Evolutionary conservation across 2,329 filamentous ascomycete species (phyloP), one percentile per base, ranked within the genome.

Genomic region (Colletotrichum sp.): DNA sequence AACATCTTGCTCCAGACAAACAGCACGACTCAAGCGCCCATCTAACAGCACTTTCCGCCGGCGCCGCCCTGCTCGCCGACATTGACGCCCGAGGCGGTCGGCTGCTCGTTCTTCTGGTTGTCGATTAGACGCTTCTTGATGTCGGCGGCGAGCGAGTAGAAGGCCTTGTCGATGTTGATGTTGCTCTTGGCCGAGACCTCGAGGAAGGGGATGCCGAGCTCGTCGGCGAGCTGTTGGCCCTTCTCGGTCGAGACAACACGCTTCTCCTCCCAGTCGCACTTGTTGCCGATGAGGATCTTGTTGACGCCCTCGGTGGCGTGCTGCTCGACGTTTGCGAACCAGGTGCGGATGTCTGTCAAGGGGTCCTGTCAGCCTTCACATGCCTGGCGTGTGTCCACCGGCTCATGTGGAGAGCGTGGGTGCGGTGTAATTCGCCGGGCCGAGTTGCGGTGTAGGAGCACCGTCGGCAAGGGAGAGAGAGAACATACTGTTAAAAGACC

Each of bases 211-310:
- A 99, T 98, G 83, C 96, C 96, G 77, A 99, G 93, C 87, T 99
- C 97, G 87, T 98, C 95, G 76, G 97, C 97, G 72, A 99, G 92
- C 79, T 94, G 93, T 86, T 99, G 96, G 81, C 97, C 97, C 83
- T 96, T 94, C 85, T 98, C 96, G 76, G 95, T 98, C 66, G 95
- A 96, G 57, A 99, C 95, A 71, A 95, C 96, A 80, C 97, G 94
- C 91, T 99, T 99, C 88, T 99, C 97, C 87, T 99, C 97, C 97
- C 97, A 99, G 87, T 99, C 97, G 88, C 97, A 99, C 89, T 99
- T 99, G 92, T 99, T 99, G 85, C 97, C 97, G 80, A 99, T 98
- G 80, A 99, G 92, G 84, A 99, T 99, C 91, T 99, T 99, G 92
- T 99, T 98, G 84, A 99, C 97, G 82, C 97, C 97, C 88, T 99